Conservation (phyloP, 495 filamentous ascomycete species). For the Hypoxylon lienhwacheense region DNA sequence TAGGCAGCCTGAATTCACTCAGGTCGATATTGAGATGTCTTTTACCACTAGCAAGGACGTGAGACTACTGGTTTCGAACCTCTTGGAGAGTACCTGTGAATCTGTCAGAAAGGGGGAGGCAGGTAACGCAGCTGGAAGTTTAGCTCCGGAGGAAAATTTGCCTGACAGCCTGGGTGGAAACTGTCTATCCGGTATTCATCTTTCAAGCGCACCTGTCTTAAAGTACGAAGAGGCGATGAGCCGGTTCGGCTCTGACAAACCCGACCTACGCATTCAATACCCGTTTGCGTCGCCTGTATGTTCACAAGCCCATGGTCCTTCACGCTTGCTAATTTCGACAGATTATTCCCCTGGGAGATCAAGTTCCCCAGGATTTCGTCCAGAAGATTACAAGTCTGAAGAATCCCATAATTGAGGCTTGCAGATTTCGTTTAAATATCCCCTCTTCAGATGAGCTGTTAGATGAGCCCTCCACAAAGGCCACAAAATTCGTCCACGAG, state of each 20-base stretch:
- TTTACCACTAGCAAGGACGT: conserved; percentile 77
- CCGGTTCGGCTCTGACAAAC: conserved; percentile 85
- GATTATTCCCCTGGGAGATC: conserved; percentile 61
- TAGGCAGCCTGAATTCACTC: conserved; percentile 95
- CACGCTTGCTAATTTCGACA: conserved; percentile 43
- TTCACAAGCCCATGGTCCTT: neutral
- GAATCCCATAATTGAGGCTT: conserved; percentile 69
- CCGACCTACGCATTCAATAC: conserved; percentile 68
- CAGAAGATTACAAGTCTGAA: conserved; percentile 67
- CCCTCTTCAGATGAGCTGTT: too few species aligned
- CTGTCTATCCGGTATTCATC: too few species aligned
- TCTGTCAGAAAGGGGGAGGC: too few species aligned
- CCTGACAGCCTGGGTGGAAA: too few species aligned
- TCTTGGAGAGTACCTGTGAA: neutral
- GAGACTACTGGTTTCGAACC: neutral
- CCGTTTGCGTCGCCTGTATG: conserved; percentile 44
- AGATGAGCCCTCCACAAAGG: conserved; percentile 41
- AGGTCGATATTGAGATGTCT: conserved; percentile 93
- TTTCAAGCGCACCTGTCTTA: too few species aligned
- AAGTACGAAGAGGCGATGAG: conserved; percentile 79
- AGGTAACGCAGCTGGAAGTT: too few species aligned
- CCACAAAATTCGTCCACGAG: conserved; percentile 61
- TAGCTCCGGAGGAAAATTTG: too few species aligned
- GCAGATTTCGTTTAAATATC: conserved; percentile 64
- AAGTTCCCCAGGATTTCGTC: conserved; percentile 65